phyloP scores from a whole-genome alignment of 331 rosid genomes.

The Ulmus americana region DNA sequence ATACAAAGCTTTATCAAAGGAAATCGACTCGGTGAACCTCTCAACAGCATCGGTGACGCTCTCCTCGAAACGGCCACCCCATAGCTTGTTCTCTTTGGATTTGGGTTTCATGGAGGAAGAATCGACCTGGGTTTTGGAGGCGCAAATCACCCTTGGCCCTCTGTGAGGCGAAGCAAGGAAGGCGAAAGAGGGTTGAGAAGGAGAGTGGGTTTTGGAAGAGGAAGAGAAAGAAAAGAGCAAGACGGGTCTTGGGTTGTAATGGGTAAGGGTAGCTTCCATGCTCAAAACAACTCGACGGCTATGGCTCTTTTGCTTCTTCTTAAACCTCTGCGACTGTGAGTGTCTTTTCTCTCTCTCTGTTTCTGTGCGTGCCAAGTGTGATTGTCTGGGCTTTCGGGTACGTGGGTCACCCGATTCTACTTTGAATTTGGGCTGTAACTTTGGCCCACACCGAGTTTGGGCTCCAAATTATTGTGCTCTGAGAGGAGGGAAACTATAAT shows the following conservation, averaged over 20 bases:
- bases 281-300: slow-evolving; percentile 2
- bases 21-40: slow-evolving; percentile 84
- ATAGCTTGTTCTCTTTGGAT: slow-evolving; percentile 71
- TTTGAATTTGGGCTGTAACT: too few relatives aligned
- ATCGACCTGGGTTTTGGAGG: slow-evolving; percentile 24
- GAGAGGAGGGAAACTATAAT: too few relatives aligned
- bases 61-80: slow-evolving; percentile 95
- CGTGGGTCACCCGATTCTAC: too few relatives aligned
- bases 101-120: slow-evolving; percentile 22
- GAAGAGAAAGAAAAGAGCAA: slow-evolving; percentile 14
- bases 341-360: too few relatives aligned
- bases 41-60: slow-evolving; percentile 80
- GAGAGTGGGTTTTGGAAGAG: slow-evolving; percentile 14
- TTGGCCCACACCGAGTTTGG: too few relatives aligned
- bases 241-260: slow-evolving; percentile 1
- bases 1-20: slow-evolving; percentile 69
- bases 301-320: background rate
- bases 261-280: slow-evolving; percentile 17
- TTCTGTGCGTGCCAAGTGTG: too few relatives aligned
- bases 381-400: too few relatives aligned
- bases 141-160: slow-evolving; percentile 18
- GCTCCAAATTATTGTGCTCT: too few relatives aligned
- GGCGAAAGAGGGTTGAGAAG: background rate
- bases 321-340: background rate
- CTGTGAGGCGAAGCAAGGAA: slow-evolving; percentile 14